Evolutionary conservation across 1,284 basidiomycete species (phyloP), one percentile per base, ranked within the genome.

Genomic region (Singerocomus inundabilis): DNA sequence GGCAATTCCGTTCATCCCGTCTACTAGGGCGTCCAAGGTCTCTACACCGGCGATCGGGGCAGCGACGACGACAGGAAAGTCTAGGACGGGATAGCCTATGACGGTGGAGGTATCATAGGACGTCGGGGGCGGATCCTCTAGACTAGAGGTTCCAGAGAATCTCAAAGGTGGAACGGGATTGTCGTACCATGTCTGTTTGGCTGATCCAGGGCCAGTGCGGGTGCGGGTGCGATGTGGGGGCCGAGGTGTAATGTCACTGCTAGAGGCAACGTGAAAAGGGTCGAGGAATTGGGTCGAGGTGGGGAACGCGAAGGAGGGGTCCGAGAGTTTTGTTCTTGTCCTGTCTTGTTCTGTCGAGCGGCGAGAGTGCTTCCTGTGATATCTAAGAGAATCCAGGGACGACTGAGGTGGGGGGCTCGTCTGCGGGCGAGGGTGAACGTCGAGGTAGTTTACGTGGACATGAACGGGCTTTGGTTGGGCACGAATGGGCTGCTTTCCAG

Each of bases 11-110:
- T 91, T 91, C 85, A 93, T 90, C 11, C 84, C 85, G 57, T 91
- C 89, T 13, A 91, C 89, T 48, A 93, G 70, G 13, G 88, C 88
- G 62, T 93, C 90, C 84, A 92, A 87, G 9, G 81, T 81, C 68
- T 90, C 88, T 13, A 92, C 88, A 8, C 86, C 87, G 5, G 86
- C 66, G 8, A 87, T 71, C 10, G 88, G 86, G 21, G 88, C 87
- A 32, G 87, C 79, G 13, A 91, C 86, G 33, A 88, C 67, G n/a
- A 84, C 82, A 16, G 83, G 77, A 52, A 85, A 81, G 41, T 75
- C 63, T 36, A 79, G 75, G 43, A 77, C 1, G 13, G 50, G 37
- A 40, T 47, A 53, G 11, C 42, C 29, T 16, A 48, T 34, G 33
- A 58, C 64, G 29, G 78, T 78, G 21, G 62, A 62, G 50, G 70